These are phyloP conservation scores for Geosmithia morbida DNA, from an alignment of 2,329 filamentous ascomycete genomes.

Conservation along the genomic window DNA sequence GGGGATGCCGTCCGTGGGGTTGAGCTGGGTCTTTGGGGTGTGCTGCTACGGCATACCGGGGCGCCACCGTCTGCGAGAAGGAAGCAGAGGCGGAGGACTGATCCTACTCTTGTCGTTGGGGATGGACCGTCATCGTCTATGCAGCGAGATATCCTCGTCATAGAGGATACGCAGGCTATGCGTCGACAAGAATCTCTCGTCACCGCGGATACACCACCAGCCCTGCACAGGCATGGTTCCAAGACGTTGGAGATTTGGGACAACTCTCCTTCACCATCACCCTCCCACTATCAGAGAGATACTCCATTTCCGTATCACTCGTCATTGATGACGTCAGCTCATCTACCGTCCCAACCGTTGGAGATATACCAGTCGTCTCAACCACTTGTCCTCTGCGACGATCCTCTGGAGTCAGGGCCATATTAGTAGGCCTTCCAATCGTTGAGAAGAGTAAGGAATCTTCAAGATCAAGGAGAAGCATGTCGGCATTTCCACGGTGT, in stretches of 20 bases:
- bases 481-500: neutral
- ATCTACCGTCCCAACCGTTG: neutral
- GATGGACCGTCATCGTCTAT: neutral
- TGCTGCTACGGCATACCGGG: neutral
- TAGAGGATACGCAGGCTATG: too few relatives aligned
- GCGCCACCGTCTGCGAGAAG: neutral
- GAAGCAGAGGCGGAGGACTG: neutral
- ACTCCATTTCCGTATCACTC: neutral
- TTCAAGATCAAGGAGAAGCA: neutral
- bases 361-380: neutral
- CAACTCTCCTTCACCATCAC: too few relatives aligned
- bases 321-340: neutral
- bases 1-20: constrained; percentile 1
- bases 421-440: neutral
- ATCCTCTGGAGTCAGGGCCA: neutral
- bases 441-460: too few relatives aligned
- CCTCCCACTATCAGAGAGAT: too few relatives aligned
- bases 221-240: too few relatives aligned
- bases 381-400: neutral
- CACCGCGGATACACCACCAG: too few relatives aligned
- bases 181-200: too few relatives aligned
- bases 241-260: too few relatives aligned
- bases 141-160: too few relatives aligned
- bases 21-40: constrained; percentile 1
- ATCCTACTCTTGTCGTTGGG: neutral